A percentile compares a stretch with the other conserved stretches of the same genome.
Evolutionary conservation across 768 basidiomycete species (phyloP).

Genomic region (Panus rudis): DNA sequence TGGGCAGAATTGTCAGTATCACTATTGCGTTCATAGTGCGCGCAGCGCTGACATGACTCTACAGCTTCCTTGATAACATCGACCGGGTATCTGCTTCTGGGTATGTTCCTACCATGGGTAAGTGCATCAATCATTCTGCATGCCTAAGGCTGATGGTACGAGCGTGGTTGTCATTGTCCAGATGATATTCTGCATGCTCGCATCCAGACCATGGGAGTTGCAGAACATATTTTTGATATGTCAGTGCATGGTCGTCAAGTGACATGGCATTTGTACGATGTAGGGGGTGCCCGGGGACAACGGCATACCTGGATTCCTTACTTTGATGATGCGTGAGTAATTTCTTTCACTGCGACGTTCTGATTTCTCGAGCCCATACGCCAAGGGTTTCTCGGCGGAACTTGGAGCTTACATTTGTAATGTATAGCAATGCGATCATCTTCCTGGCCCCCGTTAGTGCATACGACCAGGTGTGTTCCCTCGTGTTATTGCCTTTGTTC

Average conservation of each 20-base stretch:
- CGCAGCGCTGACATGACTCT: conserved; percentile 8
- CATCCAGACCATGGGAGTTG: conserved; percentile 85
- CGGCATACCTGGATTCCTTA: conserved; percentile 81
- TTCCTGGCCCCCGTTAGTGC: conserved; percentile 83
- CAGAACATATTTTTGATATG: conserved; percentile 79
- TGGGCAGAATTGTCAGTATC: conserved; percentile 79
- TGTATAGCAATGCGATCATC: conserved; percentile 58
- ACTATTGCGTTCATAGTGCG: background rate
- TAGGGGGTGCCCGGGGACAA: conserved; percentile 74
- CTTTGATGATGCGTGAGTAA: conserved; percentile 60
- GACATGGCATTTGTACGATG: conserved; percentile 78
- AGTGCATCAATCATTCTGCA: conserved; percentile 6
- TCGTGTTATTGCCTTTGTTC: no score
- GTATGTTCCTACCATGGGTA: conserved; percentile 74
- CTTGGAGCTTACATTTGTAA: conserved; percentile 28
- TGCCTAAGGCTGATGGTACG: conserved; percentile 4
- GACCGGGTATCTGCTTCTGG: conserved; percentile 58
- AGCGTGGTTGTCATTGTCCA: conserved; percentile 23
- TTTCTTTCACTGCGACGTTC: conserved; percentile 66
- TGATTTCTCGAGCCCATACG: conserved; percentile 32
- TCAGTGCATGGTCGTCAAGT: conserved; percentile 72
- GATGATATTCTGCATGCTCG: conserved; percentile 88
- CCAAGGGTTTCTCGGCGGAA: conserved; percentile 1
- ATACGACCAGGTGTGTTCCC: conserved; percentile 68
- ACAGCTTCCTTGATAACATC: conserved; percentile 72